A percentile compares a stretch with the other conserved stretches of the same genome.
Conservation (phyloP, 106 monocot genomes). For the Phalaenopsis equestris region DNA sequence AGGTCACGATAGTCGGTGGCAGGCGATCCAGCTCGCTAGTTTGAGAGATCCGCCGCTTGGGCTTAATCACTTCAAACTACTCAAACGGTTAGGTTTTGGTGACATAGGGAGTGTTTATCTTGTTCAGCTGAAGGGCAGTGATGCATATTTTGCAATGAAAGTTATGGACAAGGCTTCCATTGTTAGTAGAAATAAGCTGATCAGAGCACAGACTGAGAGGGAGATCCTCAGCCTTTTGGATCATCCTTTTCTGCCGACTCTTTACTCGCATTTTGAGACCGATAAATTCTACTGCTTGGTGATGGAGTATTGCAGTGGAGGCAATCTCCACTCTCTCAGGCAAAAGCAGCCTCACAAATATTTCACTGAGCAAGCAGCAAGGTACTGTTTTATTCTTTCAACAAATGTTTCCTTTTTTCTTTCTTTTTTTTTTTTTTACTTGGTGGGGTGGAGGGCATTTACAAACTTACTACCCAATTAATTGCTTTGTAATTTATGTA, state of each 20-base stretch:
- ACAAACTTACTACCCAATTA: no score
- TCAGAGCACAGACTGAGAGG: slow-evolving; percentile 25
- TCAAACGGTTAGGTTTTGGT: slow-evolving; percentile 23
- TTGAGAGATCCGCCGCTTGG: slow-evolving; percentile 22
- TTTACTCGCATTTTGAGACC: slow-evolving; percentile 23
- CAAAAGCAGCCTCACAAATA: slow-evolving; percentile 25
- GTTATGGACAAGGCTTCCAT: slow-evolving; percentile 26
- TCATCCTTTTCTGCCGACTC: slow-evolving; percentile 23
- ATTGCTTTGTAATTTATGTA: no score
- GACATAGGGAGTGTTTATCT: slow-evolving; percentile 30
- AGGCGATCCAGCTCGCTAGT: slow-evolving; percentile 19
- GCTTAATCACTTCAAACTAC: slow-evolving; percentile 15
- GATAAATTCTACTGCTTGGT: slow-evolving; percentile 30
- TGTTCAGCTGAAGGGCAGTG: slow-evolving; percentile 17
- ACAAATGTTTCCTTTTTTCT: no score
- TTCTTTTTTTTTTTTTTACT: no score
- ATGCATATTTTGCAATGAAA: slow-evolving; percentile 28
- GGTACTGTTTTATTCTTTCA: neutral
- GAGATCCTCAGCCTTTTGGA: slow-evolving; percentile 24
- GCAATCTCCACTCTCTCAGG: slow-evolving; percentile 23
- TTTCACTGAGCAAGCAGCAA: slow-evolving; percentile 24
- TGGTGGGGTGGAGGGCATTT: no score
- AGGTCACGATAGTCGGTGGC: slow-evolving; percentile 18
- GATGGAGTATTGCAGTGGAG: slow-evolving; percentile 29
- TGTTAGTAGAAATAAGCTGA: slow-evolving; percentile 22